Conservation (phyloP, 345 rosid species). For the Populus nigra region DNA sequence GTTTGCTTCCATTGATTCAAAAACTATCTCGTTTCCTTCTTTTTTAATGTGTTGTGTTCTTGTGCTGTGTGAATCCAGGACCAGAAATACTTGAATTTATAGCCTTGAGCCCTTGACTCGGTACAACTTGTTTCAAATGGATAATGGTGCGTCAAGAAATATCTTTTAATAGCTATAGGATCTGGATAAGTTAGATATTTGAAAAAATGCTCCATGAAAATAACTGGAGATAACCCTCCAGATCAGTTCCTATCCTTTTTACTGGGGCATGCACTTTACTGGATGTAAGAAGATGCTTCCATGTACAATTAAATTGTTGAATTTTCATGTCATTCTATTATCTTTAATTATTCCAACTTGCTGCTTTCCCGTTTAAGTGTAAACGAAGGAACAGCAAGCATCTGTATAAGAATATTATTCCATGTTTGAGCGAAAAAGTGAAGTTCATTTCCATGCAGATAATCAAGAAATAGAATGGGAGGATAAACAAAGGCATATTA, state of each 20-base stretch:
- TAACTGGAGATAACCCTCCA: background rate
- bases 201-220: background rate
- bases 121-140: background rate
- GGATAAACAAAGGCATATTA: no score
- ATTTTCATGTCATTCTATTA: background rate
- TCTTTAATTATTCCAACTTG: no score
- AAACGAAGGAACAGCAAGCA: no score
- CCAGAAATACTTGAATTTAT: background rate
- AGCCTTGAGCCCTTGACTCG: background rate
- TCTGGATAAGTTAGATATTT: background rate
- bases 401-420: no score
- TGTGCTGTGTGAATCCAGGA: background rate
- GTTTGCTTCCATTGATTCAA: conserved; percentile 7
- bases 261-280: background rate
- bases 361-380: no score
- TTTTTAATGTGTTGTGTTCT: background rate
- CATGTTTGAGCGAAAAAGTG: no score
- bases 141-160: background rate
- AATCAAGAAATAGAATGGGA: no score
- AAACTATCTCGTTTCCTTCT: background rate
- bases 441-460: no score
- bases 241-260: background rate
- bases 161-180: background rate
- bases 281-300: background rate
- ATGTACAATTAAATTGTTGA: background rate